These are phyloP conservation scores for Neurospora sp. DNA, from an alignment of 495 filamentous ascomycete genomes.

Conservation along the genomic window DNA sequence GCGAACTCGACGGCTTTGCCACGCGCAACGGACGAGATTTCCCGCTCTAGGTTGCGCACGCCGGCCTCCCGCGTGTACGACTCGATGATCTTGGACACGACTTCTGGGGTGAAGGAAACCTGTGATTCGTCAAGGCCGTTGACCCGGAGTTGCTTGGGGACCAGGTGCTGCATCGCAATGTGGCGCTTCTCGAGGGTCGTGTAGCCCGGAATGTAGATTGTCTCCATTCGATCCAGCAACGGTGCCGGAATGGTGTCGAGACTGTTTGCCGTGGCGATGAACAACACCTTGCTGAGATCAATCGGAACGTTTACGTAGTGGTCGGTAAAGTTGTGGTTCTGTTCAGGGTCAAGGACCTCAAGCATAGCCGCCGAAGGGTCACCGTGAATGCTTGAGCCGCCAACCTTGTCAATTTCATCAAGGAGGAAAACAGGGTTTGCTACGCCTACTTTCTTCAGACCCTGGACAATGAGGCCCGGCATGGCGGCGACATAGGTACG, in stretches of 20 bases:
- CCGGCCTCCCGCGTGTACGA: slow-evolving; percentile 97
- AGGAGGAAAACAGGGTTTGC: slow-evolving; percentile 93
- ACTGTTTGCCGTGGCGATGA: slow-evolving; percentile 97
- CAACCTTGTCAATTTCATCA: slow-evolving; percentile 98
- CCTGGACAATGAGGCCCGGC: slow-evolving; percentile 91
- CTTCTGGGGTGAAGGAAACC: slow-evolving; percentile 66
- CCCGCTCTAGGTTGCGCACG: slow-evolving; percentile 91
- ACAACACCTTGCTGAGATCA: slow-evolving; percentile 91
- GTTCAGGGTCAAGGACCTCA: slow-evolving; percentile 95
- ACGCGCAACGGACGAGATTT: slow-evolving; percentile 88
- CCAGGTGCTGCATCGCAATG: slow-evolving; percentile 84
- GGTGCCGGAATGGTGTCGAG: slow-evolving; percentile 92
- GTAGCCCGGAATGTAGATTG: slow-evolving; percentile 83
- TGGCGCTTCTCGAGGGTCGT: slow-evolving; percentile 97
- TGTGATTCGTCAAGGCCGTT: slow-evolving; percentile 70
- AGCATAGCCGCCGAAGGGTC: slow-evolving; percentile 99
- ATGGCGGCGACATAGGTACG: slow-evolving; percentile 97
- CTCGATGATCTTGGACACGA: slow-evolving; percentile 88
- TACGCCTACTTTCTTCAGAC: slow-evolving; percentile 91
- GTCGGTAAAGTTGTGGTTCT: slow-evolving; percentile 90
- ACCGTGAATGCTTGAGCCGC: slow-evolving; percentile 84
- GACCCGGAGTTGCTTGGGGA: slow-evolving; percentile 79
- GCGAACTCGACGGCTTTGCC: slow-evolving; percentile 92
- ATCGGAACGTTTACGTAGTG: slow-evolving; percentile 97
- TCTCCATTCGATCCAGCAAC: slow-evolving; percentile 96